Percentiles rank a stretch among this genome's conserved stretches.
These are phyloP conservation scores for Daldinia concentrica DNA, from an alignment of 495 filamentous ascomycete genomes.

Conservation along the genomic window DNA sequence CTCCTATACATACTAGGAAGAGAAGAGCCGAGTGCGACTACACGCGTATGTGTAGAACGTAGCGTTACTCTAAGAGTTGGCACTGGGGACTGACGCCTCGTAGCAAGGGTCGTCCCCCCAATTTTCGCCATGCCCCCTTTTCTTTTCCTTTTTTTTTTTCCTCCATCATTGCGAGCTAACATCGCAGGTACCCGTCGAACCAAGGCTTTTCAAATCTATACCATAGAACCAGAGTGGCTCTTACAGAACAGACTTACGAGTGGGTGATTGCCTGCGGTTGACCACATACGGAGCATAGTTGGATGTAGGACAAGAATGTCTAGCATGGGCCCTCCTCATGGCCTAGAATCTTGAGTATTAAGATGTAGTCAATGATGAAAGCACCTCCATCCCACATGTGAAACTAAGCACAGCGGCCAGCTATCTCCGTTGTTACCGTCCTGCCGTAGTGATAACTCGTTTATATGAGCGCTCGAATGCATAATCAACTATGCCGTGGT, in stretches of 20 bases:
- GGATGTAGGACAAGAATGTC: not conserved
- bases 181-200: not conserved
- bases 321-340: too few relatives aligned
- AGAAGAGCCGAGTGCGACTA: not conserved
- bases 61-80: not conserved
- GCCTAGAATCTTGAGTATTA: not conserved
- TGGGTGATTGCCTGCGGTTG: not conserved
- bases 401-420: not conserved
- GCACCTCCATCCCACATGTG: not conserved
- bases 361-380: not conserved
- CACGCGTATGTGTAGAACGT: not conserved
- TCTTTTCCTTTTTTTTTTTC: not conserved
- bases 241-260: not conserved
- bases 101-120: not conserved
- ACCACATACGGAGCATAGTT: not conserved
- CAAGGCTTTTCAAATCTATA: not conserved
- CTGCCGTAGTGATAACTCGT: not conserved
- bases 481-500: not conserved
- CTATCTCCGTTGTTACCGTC: not conserved
- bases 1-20: not conserved
- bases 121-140: not conserved
- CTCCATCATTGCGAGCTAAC: not conserved
- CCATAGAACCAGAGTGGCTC: not conserved
- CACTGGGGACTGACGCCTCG: not conserved
- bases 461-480: not conserved